phyloP scores from a whole-genome alignment of 352 stramenopile genomes.

The Saprolegnia parasitica region DNA sequence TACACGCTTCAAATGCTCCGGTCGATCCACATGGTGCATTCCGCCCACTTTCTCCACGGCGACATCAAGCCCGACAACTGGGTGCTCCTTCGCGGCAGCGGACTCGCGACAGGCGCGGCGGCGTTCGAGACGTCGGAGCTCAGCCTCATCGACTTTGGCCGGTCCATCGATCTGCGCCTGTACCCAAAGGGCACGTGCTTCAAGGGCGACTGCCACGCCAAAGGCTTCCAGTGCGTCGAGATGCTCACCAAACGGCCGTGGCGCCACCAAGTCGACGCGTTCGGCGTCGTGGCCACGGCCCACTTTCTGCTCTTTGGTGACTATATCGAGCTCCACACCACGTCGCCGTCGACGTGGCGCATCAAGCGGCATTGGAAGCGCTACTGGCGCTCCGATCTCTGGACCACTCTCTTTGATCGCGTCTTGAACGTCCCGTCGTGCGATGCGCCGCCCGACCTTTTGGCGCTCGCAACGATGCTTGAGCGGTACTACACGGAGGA shows the following conservation, averaged over 20 bases:
- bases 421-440: constrained; percentile 73
- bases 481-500: background rate
- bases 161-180: constrained; percentile 64
- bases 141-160: constrained; percentile 78
- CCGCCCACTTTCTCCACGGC: constrained; percentile 60
- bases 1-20: constrained; percentile 79
- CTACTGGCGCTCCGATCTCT: constrained; percentile 77
- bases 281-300: constrained; percentile 65
- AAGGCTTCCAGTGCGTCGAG: constrained; percentile 80
- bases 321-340: constrained; percentile 69
- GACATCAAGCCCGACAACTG: constrained; percentile 88
- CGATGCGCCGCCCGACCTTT: constrained; percentile 43
- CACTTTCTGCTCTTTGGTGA: constrained; percentile 82
- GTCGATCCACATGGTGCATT: constrained; percentile 62
- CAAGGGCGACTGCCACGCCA: constrained; percentile 68
- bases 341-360: constrained; percentile 35
- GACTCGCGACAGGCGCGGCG: constrained; percentile 9
- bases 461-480: background rate
- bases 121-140: constrained; percentile 43
- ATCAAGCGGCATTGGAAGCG: constrained; percentile 62
- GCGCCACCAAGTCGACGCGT: constrained; percentile 82
- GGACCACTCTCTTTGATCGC: constrained; percentile 59
- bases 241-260: constrained; percentile 72
- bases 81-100: constrained; percentile 46
- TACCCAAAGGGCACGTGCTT: constrained; percentile 61